Base-by-base conservation (phyloP, 106 monocot species). In the Phalaenopsis equestris region DNA sequence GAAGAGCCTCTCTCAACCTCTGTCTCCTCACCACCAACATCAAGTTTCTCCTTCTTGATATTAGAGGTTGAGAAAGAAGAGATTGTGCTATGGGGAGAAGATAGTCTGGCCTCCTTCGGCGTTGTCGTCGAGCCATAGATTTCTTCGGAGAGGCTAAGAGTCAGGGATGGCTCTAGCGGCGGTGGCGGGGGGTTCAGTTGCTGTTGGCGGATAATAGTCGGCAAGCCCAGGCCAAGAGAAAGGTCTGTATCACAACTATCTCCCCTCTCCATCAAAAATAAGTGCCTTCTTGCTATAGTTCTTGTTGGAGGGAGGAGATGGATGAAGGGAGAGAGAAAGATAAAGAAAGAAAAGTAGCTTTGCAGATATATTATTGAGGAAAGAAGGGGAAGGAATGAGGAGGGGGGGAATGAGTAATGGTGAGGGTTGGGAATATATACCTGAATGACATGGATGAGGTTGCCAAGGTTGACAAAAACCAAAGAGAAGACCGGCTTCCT, bases 71-170 rank as follows among this genome's bases (percentile, higher is more conserved):
- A 87, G 78, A 86, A 80, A 5, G 90, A 85, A n/a, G 81, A 79
- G 30, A 86, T 80, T 5, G 82, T 36, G 82, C 91, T 91, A 55
- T 84, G 84, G 15, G 87, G 87, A 5, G 89, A 79, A 7, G 83
- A 83, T 42, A 70, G 42, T 37, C 75, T 17, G 1, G 73, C 45
- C 58, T 41, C n/a, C 47, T 64, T 30, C 30, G 4, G 6, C 39
- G 21, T 55, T 23, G 4, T 47, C 49, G 38, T 37, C 16, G 67
- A 56, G 3, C 68, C 77, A 24, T 61, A 9, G n/a, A 37, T 55
- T 15, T 72, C 82, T 43, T 91, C 86, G 43, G 89, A 81, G 68
- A 89, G 79, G 80, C 87, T 87, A 24, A 89, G 72, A 8, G 89
- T 87, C 1, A 92, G 83, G 1, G 89, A 86, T 49, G 91, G 89